A percentile compares a stretch with the other conserved stretches of the same genome.
Evolutionary conservation across 1,284 basidiomycete species (phyloP).

Genomic region (Porodaedalea pini): DNA sequence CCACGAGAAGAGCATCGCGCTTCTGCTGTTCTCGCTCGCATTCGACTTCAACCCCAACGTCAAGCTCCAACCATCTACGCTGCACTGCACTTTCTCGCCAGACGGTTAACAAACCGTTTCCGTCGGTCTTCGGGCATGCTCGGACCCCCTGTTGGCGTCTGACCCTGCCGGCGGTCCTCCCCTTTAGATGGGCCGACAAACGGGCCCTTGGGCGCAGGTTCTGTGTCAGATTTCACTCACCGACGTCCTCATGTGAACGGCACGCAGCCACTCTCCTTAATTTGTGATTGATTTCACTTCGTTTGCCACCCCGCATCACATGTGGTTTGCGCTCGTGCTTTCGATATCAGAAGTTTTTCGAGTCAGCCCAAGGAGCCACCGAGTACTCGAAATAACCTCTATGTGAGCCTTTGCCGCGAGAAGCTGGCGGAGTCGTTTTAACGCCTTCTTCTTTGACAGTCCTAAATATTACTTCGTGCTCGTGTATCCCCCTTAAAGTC

Average conservation of each 20-base stretch:
- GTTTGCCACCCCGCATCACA: constrained; percentile 9
- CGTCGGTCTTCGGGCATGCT: constrained; percentile 9
- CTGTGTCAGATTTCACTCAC: constrained; percentile 13
- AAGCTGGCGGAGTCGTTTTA: constrained; percentile 10
- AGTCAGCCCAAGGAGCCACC: not conserved
- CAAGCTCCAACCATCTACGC: not conserved
- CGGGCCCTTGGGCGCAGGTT: constrained; percentile 8
- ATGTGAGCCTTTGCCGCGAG: constrained; percentile 13
- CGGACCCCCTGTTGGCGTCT: not conserved
- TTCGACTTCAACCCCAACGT: not conserved
- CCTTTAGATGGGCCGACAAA: not conserved
- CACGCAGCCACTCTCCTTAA: constrained; percentile 1
- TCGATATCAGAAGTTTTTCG: constrained; percentile 15
- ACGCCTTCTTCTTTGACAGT: constrained; percentile 2
- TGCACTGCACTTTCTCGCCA: not conserved
- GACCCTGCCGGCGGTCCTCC: constrained; percentile 3
- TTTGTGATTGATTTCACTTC: constrained; percentile 6
- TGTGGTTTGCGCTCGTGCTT: constrained; percentile 15
- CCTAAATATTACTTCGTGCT: not conserved
- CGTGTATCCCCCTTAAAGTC: constrained; percentile 2
- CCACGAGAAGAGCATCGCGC: not conserved
- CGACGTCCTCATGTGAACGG: constrained; percentile 15
- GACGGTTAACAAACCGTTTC: not conserved
- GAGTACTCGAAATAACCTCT: constrained; percentile 10
- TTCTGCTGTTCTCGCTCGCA: not conserved